Percentiles rank a stretch among this genome's conserved stretches.
These are phyloP conservation scores for Cornus controversa DNA, from an alignment of 148 eudicot species.

Conservation along the genomic window DNA sequence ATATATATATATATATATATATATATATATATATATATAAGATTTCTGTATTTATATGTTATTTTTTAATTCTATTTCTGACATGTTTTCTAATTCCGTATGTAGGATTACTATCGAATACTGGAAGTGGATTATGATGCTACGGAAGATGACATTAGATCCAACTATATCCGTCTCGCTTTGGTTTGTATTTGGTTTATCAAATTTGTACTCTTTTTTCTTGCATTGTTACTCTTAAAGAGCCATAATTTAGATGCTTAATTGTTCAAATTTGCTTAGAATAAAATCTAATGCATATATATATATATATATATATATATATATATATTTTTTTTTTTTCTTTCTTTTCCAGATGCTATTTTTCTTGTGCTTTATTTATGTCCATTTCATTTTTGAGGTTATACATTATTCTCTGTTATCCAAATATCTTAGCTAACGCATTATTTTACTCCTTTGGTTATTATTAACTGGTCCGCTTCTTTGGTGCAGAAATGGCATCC, in stretches of 20 bases:
- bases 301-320: not conserved
- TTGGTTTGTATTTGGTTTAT: constrained; percentile 48
- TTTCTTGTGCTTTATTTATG: not conserved
- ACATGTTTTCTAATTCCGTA: not conserved
- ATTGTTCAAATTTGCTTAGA: not conserved
- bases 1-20: not conserved
- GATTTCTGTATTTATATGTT: not conserved
- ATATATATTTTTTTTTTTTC: too few relatives aligned
- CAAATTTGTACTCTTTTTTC: not conserved
- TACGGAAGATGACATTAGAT: constrained; percentile 75
- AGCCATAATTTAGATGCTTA: not conserved
- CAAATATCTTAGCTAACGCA: not conserved
- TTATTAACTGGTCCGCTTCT: not conserved
- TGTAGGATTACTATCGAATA: constrained; percentile 81
- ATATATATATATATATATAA: not conserved
- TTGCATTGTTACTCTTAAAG: not conserved
- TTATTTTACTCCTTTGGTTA: not conserved
- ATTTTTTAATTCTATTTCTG: not conserved
- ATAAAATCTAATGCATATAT: too few relatives aligned
- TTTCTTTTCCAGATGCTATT: not conserved
- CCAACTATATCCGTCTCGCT: constrained; percentile 85
- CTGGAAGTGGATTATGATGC: constrained; percentile 94
- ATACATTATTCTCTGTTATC: not conserved
- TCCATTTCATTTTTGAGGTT: not conserved
- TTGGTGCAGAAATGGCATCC: constrained; percentile 92